Base-by-base conservation (phyloP, 768 basidiomycete species). In the Coprinopsis cinerea region DNA sequence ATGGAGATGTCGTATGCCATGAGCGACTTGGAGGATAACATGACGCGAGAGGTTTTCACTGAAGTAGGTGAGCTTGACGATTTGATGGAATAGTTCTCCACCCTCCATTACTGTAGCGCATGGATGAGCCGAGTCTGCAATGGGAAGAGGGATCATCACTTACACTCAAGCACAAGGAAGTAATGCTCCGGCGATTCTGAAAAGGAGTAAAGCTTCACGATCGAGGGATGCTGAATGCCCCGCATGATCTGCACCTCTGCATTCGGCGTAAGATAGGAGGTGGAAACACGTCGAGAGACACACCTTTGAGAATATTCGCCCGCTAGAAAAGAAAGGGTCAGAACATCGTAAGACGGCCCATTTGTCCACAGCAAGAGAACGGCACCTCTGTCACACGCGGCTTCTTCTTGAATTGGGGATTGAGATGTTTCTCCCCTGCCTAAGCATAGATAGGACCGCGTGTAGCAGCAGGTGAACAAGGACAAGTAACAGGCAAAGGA, bases 161-260 rank as follows among this genome's bases (percentile, higher is more conserved):
- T 66, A 87, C 90, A 74, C 67, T 99, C 96, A 51, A 99, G 74
- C 15, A 98, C 81, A 14, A 99, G 77, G 65, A 93, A 99, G 65
- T 97, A 99, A 62, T 95, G 81, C 57, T 98, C 93, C 20, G 75
- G 72, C 10, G 92, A 92, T 67, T 99, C 96, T 53, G 83, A 91
- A 64, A 98, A 98, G 40, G 86, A 87, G 35, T 85, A 71, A 15
- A 99, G 83, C 66, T 92, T 93, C 61, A 98, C 86, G 60, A 99
- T 85, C 23, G 85, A 79, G n/a, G 92, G 85, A 61, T 98, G 93
- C 54, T 87, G 83, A 46, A 82, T 88, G 14, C 91, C 90, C 28
- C 94, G 88, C 95, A 99, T 99, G 61, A 99, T 98, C 68, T 96
- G 93, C 11, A 99, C 96, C 83, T 99, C 96, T 92, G 64, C 4